These are phyloP conservation scores for Leishmania lainsoni DNA, from an alignment of 208 protist genomes.

Conservation along the genomic window DNA sequence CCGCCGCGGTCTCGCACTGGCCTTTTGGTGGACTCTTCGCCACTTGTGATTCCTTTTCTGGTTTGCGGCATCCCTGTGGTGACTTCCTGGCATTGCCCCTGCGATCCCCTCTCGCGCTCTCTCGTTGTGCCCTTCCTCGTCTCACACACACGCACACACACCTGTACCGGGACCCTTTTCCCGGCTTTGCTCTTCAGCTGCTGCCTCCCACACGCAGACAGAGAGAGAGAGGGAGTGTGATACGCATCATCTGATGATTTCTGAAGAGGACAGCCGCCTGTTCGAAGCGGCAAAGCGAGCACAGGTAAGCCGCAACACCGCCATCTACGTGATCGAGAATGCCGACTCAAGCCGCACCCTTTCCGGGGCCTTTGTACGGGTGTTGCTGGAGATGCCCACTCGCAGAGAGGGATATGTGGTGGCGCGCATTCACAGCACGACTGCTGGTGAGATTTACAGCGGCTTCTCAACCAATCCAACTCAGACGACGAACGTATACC, in stretches of 20 bases:
- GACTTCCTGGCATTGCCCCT: background rate
- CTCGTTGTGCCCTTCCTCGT: background rate
- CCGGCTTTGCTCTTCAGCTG: background rate
- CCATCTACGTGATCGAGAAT: constrained; percentile 60
- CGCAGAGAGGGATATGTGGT: constrained; percentile 73
- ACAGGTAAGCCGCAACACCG: constrained; percentile 75
- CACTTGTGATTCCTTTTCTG: background rate
- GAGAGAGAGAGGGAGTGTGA: background rate
- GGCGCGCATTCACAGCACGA: constrained; percentile 47
- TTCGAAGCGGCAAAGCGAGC: constrained; percentile 57
- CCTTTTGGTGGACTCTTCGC: no score
- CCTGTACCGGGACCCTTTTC: background rate
- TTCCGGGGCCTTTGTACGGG: constrained; percentile 67
- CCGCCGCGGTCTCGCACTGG: background rate
- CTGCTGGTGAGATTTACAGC: constrained; percentile 62
- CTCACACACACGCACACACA: no score
- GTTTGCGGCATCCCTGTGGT: background rate
- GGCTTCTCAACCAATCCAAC: constrained; percentile 59
- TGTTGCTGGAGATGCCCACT: constrained; percentile 67
- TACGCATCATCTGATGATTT: constrained; percentile 33
- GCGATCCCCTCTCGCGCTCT: background rate
- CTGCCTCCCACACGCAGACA: background rate
- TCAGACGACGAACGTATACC: constrained; percentile 55
- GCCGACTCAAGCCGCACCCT: constrained; percentile 32
- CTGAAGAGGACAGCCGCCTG: constrained; percentile 50